Conservation (phyloP, 2,329 filamentous ascomycete species). For the Exophiala calicioides region DNA sequence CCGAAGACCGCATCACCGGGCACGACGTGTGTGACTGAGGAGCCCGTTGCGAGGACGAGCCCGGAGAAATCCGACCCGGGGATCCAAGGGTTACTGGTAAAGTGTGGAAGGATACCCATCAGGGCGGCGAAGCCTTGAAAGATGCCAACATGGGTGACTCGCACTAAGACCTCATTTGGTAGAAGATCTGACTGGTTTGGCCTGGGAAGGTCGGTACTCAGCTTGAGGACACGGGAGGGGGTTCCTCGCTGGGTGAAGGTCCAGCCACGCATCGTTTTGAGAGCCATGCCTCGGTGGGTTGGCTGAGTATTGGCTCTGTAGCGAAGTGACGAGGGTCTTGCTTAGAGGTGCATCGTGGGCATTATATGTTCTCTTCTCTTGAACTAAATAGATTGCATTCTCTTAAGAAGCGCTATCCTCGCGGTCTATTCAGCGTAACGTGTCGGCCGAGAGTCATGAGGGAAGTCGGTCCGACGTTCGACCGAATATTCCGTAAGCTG, state of each 20-base stretch:
- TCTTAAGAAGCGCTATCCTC: too few species aligned
- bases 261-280: conserved; percentile 20
- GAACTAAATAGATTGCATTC: too few species aligned
- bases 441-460: too few species aligned
- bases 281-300: not conserved
- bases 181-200: conserved; percentile 7
- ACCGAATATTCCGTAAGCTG: too few species aligned
- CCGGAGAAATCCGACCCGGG: conserved; percentile 18
- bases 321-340: too few species aligned
- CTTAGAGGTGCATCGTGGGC: too few species aligned
- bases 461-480: too few species aligned
- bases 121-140: conserved; percentile 6
- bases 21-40: not conserved
- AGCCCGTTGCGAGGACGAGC: conserved; percentile 6
- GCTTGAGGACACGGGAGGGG: conserved; percentile 14
- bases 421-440: too few species aligned
- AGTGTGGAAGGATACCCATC: conserved; percentile 12
- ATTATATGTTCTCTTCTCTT: too few species aligned
- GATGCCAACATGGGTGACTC: conserved; percentile 15
- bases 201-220: conserved; percentile 12
- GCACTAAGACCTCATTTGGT: conserved; percentile 17
- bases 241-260: conserved; percentile 12
- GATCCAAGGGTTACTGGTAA: conserved; percentile 17
- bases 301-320: too few species aligned
- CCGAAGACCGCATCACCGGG: conserved; percentile 17